Base-by-base conservation (phyloP, 1,284 basidiomycete species). In the Meripilus lineatus region DNA sequence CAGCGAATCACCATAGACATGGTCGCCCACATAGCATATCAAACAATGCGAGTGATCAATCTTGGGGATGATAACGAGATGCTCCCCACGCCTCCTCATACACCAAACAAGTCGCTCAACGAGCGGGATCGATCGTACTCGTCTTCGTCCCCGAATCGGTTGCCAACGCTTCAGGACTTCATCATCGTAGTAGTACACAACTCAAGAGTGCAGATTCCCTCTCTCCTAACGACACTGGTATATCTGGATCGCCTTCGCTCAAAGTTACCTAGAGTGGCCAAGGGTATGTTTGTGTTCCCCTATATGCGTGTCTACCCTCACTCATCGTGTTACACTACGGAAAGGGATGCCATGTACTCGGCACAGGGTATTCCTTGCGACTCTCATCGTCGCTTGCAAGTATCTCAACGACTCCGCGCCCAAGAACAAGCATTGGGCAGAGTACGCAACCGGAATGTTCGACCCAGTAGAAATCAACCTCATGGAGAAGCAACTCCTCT, bases 331-430 rank as follows among this genome's bases (percentile, higher is more conserved):
- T 44, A 45, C 20, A 44, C 42, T 32, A 40, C 32, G 35, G 38
- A 11, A 45, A 89, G 91, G 89, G 40, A 85, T 94, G 75, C 81
- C 88, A 20, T 95, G 90, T 66, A 94, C 94, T 4, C 81, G 91
- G 41, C 94, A 97, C 65, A 87, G 95, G 39, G 87, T 98, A 51
- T 97, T 99, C 68, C 78, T 99, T 54, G 94, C 95, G 30, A 86
- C 89, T 0, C 82, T 98, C 58, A 98, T 99, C 65, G 89, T 94
- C 39, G 87, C 95, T 23, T 89, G 93, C 55, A 99, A 99, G 70
- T 98, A 98, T 68, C 80, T 98, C 59, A 97, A 99, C 69, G 94
- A 98, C 70, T 92, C 90, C 23, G 86, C 85, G 33, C 90, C 90
- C 13, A 97, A 95, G 75, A 98, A 98, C 73, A 81, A 83, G 66